Base-by-base conservation (phyloP, 2,329 filamentous ascomycete genomes). In the Incumbomyces delicatus region DNA sequence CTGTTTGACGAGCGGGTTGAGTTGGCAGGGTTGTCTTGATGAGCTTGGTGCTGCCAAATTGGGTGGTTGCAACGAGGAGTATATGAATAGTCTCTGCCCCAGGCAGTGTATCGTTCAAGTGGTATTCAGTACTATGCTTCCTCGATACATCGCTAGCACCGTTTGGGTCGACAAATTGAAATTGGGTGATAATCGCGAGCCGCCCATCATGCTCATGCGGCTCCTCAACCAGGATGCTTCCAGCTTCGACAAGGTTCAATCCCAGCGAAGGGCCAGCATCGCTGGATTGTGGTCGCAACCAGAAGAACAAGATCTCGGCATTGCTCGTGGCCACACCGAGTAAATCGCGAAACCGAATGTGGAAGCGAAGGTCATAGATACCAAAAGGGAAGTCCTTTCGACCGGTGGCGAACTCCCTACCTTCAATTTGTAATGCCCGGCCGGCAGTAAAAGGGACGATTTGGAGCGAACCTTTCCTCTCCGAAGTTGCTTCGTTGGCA, bases 341-440 rank as follows among this genome's bases (percentile, higher is more conserved):
- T 2, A 84, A 66, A 27, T 73, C 71, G 41, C 64, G 66, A 44
- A 71, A 62, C 43, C 66, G 60, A 1, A 76, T 78, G 50, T 82
- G 78, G 63, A 95, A 96, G 56, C 89, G 86, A 27, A 95, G 70
- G 61, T 95, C 89, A 44, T 95, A 75, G 22, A 95, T 75, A 5
- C 87, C 89, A 44, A 81, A 87, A 17, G 49, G 38, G 29, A 57
- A 50, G n/a, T 45, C 46, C 6, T 56, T 29, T 14, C 73, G 46
- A 27, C 51, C 50, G 36, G 55, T 46, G 6, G 41, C 41, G 10
- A 54, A 46, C 45, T 50, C 44, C 11, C 34, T 41, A 22, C 14
- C 2, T 16, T 50, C 51, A n/a, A n/a, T n/a, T n/a, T n/a, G n/a
- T 41, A n/a, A 43, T 7, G 48, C 49, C 22, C 33, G 35, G 35